Evolutionary conservation across 768 basidiomycete genomes (phyloP), one percentile per base, ranked within the genome.

Genomic region (Agrocybe praecox): DNA sequence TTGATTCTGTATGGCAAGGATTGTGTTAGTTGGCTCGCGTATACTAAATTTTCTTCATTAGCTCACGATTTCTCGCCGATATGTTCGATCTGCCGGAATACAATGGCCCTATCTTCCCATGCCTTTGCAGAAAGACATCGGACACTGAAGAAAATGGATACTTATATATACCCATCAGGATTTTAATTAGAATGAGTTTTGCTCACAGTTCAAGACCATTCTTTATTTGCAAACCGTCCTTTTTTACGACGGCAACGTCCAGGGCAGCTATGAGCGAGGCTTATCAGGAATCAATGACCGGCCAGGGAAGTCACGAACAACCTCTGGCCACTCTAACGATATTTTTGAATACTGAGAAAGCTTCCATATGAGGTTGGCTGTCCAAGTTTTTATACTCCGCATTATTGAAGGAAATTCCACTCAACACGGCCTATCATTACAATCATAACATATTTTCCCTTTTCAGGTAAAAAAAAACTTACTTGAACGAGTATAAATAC

Each of bases 41-140:
- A 46, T 19, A 53, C 15, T 22, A 44, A 45, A 5, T 12, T n/a
- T 3, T 40, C 36, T 29, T 14, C 5, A 72, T 29, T 29, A 29
- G 9, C 89, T 68, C 55, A 93, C 92, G 91, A 92, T 82, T 93
- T 94, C 66, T 94, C 92, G 29, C 96, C 96, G 42, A 98, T 87
- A n/a, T 87, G 84, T 32, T 91, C 87, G 49, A 98, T 80, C 69
- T 98, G 96, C 14, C 90, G 82, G 52, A 98, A 80, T 7, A 96
- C 89, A 14, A 87, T 75, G 5, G 94, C 86, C 18, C 91, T 77
- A 64, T 94, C 89, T 64, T 98, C 96, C 96, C 96, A 98, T 43
- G 93, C 88, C 63, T 89, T 94, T 4, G 92, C 92, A 51, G 77
- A 81, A 34, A 98, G 66, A 62, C 87, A 90, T 11, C 96, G 87